Conservation (phyloP, 257 asterid genomes). For the Nicotiana paniculata region DNA sequence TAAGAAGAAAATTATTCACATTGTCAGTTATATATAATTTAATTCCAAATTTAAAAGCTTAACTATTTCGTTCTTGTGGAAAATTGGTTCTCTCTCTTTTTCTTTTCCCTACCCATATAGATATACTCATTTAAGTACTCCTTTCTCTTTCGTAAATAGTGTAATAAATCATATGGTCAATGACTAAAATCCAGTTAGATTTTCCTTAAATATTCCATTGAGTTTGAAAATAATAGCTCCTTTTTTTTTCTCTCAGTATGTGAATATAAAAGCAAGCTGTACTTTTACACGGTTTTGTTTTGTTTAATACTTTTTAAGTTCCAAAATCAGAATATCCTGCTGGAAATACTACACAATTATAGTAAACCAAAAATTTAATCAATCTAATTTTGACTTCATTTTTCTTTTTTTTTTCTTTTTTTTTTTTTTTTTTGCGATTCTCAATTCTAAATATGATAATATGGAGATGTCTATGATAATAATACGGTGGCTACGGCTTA, state of each 20-base stretch:
- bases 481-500: background rate
- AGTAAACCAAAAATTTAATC: background rate
- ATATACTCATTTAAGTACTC: background rate
- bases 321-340: background rate
- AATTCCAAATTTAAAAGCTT: too few species aligned
- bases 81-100: background rate
- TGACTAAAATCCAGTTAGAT: conserved; percentile 30
- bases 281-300: conserved; percentile 38
- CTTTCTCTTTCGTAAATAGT: background rate
- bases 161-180: conserved; percentile 21
- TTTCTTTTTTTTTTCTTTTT: too few species aligned
- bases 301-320: conserved; percentile 7
- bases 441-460: background rate
- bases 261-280: conserved; percentile 22
- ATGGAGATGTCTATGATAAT: background rate
- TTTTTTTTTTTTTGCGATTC: background rate
- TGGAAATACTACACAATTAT: background rate
- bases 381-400: background rate
- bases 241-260: conserved; percentile 1
- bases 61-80: background rate
- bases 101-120: background rate
- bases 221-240: conserved; percentile 5
- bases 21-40: too few species aligned
- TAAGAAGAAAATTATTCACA: too few species aligned
- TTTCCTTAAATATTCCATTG: conserved; percentile 18